Evolutionary conservation across 805 yeast species (phyloP), one percentile per base, ranked within the genome.

Genomic region (Candida caryicola): DNA sequence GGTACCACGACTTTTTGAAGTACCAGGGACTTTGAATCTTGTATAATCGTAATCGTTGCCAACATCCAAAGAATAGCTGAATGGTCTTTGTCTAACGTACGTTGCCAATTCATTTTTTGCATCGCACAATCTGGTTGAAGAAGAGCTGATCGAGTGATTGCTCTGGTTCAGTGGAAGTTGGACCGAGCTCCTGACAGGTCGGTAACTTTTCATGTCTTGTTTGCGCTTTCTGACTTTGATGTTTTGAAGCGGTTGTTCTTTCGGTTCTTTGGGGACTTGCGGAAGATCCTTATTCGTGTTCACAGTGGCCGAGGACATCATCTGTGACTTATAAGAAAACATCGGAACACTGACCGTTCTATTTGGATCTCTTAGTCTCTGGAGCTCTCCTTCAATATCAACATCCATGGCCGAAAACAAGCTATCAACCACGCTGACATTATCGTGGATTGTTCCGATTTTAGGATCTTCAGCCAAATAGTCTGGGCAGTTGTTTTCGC

Each of bases 61-160:
- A 6, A 44, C 29, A 35, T 61, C 68, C 16, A 62, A 46, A 39
- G 59, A 51, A 32, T 39, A 52, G 35, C 57, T 56, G 39, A 50
- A 55, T 2, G 65, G 65, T 23, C 57, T 40, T 41, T 59, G 60
- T 32, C 57, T 43, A 2, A 58, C 57, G 23, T 40, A 33, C 7
- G 41, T 37, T 31, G 46, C 48, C 32, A 58, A 29, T 16, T 47
- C 56, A 2, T 19, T 37, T 31, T 37, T 43, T 4, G 44, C 42
- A 6, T 40, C 39, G 13, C 23, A 16, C 8, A 35, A 16, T 4
- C 23, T 14, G 5, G 38, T 16, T n/a, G 35, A 28, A 14, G 18
- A 3, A 12, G 33, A 23, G 13, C 21, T 17, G 13, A 35, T 16
- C 2, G 38, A 33, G n/a, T 10, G 14, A 19, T 37, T 12, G 13